Percentiles rank a stretch among this genome's conserved stretches.
Evolutionary conservation across 2,329 filamentous ascomycete species (phyloP).

Genomic region (Pseudogymnoascus sp.): DNA sequence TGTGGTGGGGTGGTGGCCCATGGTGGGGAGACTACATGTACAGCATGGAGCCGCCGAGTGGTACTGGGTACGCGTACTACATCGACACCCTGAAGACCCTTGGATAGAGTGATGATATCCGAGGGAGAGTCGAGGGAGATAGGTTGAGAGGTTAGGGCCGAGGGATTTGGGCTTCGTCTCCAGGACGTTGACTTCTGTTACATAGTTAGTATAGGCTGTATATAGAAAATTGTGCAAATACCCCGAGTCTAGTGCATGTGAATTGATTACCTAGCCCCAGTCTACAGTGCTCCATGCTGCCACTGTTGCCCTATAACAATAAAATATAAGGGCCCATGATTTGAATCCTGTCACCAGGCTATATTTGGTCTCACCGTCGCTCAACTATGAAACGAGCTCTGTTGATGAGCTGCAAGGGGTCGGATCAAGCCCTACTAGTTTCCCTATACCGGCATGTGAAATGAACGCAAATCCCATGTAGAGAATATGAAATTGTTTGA

Average conservation of each 20-base stretch:
- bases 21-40: conserved; percentile 43
- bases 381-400: background rate
- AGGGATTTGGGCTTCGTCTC: background rate
- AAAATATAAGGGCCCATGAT: background rate
- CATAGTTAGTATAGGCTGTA: background rate
- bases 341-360: background rate
- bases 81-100: conserved; percentile 3
- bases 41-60: conserved; percentile 42
- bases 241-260: background rate
- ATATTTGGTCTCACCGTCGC: background rate
- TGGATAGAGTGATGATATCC: background rate
- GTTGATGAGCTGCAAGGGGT: background rate
- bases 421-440: background rate
- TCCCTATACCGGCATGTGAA: background rate
- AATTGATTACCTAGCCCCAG: background rate
- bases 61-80: conserved; percentile 32
- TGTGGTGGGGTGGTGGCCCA: conserved; percentile 44
- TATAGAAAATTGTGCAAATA: background rate
- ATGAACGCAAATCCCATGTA: background rate
- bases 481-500: background rate
- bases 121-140: background rate
- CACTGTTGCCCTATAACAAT: background rate
- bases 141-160: background rate
- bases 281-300: background rate
- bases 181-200: background rate